Base-by-base conservation (phyloP, 140 eudicot genomes). In the Anethum foeniculum region DNA sequence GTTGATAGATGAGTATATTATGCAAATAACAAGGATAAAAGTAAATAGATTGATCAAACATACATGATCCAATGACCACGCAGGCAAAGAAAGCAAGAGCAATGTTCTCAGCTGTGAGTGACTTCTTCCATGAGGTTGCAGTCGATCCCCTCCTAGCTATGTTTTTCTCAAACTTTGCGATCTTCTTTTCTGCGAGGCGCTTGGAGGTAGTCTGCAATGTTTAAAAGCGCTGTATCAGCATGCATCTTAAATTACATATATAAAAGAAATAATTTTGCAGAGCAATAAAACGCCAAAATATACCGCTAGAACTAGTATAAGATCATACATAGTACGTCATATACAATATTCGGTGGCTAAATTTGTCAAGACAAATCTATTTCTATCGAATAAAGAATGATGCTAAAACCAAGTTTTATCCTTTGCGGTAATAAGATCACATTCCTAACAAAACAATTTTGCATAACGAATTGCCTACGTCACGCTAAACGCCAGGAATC, bases 111-210 rank as follows among this genome's bases (percentile, higher is more conserved):
- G 87, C 87, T 14, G 88, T 89, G 60, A 83, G 85, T 74, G 77
- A 79, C 78, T 87, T 91, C 79, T 77, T 83, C 47, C 39, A 12
- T 0, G 98, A 86, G 46, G 58, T 62, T 44, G 28, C 32, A 0
- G 87, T 84, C 79, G 80, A 56, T 72, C 97, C 97, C 81, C 90
- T 88, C 79, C 84, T 86, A 15, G 85, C 83, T 71, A 93, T 86
- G 82, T 93, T 93, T 82, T 91, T 91, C 88, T 93, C 97, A 86
- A 93, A 93, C 84, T 90, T 93, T 4, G 91, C 97, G 28, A 88
- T 84, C 81, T 93, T 93, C 88, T 85, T 91, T 83, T 89, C 93
- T 1, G 98, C 95, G 49, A 93, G 79, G 64, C 91, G 85, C 90
- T 87, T 93, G 18, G 98, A 93, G 38, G 92, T 92, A 3, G 97